phyloP scores from a whole-genome alignment of 176 grass and related monocot species.

The Coix lacrymajobi region DNA sequence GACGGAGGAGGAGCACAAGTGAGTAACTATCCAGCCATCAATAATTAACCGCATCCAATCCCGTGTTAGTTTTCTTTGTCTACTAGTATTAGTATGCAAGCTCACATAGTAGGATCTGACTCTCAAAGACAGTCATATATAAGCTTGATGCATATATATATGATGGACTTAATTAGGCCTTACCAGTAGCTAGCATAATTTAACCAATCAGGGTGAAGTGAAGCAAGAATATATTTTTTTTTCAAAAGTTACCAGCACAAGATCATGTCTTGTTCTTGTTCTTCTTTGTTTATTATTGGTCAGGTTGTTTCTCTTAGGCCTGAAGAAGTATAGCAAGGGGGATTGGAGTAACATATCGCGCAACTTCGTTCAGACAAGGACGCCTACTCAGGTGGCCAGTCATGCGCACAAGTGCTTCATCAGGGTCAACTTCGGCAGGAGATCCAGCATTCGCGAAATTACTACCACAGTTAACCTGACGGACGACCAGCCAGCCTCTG shows the following conservation, averaged over 20 bases:
- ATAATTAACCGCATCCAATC: slow-evolving; percentile 16
- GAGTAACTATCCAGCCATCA: slow-evolving; percentile 20
- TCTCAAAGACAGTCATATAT: slow-evolving; percentile 8
- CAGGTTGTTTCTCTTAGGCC: slow-evolving; percentile 78
- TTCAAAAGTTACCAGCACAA: not conserved
- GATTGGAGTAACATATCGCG: slow-evolving; percentile 93
- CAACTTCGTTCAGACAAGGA: slow-evolving; percentile 65
- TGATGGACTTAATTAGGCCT: not conserved
- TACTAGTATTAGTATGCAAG: too few species aligned
- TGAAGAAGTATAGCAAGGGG: slow-evolving; percentile 72
- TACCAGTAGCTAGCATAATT: not conserved
- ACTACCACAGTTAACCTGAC: slow-evolving; percentile 63
- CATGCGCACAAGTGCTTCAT: slow-evolving; percentile 92
- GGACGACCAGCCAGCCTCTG: slow-evolving; percentile 37
- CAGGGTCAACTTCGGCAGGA: slow-evolving; percentile 57
- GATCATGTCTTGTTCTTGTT: slow-evolving; percentile 3
- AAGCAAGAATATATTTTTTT: not conserved
- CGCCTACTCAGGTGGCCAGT: slow-evolving; percentile 85
- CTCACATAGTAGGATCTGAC: not conserved
- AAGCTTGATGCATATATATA: not conserved
- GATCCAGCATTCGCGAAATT: slow-evolving; percentile 83
- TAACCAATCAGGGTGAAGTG: not conserved
- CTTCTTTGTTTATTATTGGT: too few species aligned
- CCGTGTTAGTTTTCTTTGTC: not conserved
- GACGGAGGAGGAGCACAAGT: slow-evolving; percentile 94